These are phyloP conservation scores for Ogataea hybrid DNA, from an alignment of 1,139 yeast genomes.

Conservation along the genomic window DNA sequence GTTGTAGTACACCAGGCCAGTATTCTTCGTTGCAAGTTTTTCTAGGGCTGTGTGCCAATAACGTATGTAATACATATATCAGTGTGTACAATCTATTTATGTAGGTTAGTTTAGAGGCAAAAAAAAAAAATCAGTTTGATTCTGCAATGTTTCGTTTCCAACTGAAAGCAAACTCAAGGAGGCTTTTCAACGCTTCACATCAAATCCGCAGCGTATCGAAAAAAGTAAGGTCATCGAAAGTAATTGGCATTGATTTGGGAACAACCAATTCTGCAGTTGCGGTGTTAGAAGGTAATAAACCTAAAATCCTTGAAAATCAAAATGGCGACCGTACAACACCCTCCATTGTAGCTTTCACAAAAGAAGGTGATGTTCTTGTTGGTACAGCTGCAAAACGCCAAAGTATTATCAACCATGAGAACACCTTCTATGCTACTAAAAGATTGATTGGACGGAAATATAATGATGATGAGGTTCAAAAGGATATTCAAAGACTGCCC, in stretches of 20 bases:
- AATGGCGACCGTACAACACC: slow-evolving; percentile 74
- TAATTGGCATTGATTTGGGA: slow-evolving; percentile 76
- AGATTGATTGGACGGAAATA: slow-evolving; percentile 69
- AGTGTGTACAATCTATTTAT: too few relatives aligned
- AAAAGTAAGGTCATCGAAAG: slow-evolving; percentile 29
- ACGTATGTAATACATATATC: too few relatives aligned
- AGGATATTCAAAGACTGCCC: slow-evolving; percentile 54
- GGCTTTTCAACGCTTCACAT: not conserved
- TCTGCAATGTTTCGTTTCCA: not conserved
- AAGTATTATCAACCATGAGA: slow-evolving; percentile 59
- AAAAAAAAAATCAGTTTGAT: not conserved
- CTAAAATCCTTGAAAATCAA: slow-evolving; percentile 62
- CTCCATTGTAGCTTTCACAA: slow-evolving; percentile 62
- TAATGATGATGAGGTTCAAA: slow-evolving; percentile 61
- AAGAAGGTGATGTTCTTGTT: slow-evolving; percentile 44
- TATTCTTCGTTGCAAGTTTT: not conserved
- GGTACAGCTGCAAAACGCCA: slow-evolving; percentile 70
- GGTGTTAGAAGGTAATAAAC: slow-evolving; percentile 48
- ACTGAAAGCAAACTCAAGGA: not conserved
- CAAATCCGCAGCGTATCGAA: not conserved
- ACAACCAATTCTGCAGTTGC: slow-evolving; percentile 86
- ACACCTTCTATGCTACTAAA: slow-evolving; percentile 74
- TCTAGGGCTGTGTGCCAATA: not conserved
- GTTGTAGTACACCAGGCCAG: not conserved
- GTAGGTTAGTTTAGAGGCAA: too few relatives aligned